Base-by-base conservation (phyloP, 495 filamentous ascomycete species). In the Talaromyces trachyspermus region DNA sequence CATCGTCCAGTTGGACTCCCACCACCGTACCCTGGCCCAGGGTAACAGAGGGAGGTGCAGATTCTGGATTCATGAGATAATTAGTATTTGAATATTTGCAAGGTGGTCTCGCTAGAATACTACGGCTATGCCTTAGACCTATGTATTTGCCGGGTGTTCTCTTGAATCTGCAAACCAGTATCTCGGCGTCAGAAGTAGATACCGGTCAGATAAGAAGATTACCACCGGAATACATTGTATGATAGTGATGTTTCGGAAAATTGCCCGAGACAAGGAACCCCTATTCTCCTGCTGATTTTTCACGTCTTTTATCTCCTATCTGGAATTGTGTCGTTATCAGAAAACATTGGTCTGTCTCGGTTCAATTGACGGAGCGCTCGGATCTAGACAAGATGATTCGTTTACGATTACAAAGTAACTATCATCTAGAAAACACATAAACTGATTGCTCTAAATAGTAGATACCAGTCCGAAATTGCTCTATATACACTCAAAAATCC, bases 1-100 rank as follows among this genome's bases (percentile, higher is more conserved):
- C 64, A 6, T 63, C 49, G 6, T 61, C 29, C 17, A 76, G 52
- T 33, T 66, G 61, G 15, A 65, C 59, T 26, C 80, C 80, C 7
- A 80, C 51, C 40, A 81, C 70, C 0, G 56, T 70, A 23, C 80
- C 80, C 56, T 84, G 79, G n/a, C 53, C 51, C 27, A 81, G 53
- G 9, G 46, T 52, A 11, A 74, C 70, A 10, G 55, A 50, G 17
- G 71, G 74, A 25, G 19, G 18, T 10, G 17, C n/a, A 25, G 9
- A 10, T n/a, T 41, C 11, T 23, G 38, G 24, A 15, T 6, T 25
- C 38, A 41, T 41, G 18, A 22, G n/a, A 18, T 20, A 10, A 9
- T 14, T 37, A 19, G 17, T 37, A 18, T 37, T 37, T 37, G 7
- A 18, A 19, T 37, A 37, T 19, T 6, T 36, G n/a, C 15, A 5